Evolutionary conservation across 345 rosid species (phyloP).

Genomic region (Orychophragmus violaceus): DNA sequence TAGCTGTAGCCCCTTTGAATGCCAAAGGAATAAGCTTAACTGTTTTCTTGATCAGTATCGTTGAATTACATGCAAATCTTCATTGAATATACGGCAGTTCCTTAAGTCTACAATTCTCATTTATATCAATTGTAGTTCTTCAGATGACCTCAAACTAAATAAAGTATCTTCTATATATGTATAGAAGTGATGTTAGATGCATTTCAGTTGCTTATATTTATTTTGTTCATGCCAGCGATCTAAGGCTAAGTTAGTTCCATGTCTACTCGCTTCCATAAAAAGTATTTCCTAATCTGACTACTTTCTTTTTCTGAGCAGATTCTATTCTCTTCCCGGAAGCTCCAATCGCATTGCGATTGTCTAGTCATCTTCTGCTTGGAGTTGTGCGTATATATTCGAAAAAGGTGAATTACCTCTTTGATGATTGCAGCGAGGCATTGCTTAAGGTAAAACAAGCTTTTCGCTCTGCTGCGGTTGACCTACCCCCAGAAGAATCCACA

Average conservation of each 20-base stretch:
- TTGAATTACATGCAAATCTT: not conserved
- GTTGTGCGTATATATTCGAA: conserved; percentile 98
- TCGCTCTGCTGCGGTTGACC: conserved; percentile 95
- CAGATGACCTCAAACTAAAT: not conserved
- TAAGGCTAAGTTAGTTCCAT: not conserved
- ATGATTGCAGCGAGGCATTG: conserved; percentile 99
- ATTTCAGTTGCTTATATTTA: not conserved
- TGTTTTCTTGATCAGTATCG: not conserved
- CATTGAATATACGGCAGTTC: too few species aligned
- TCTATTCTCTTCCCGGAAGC: conserved; percentile 97
- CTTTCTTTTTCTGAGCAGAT: conserved; percentile 44
- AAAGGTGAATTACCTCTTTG: conserved; percentile 97
- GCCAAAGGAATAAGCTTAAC: not conserved
- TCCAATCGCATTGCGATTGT: conserved; percentile 86
- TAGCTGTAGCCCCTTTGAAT: not conserved
- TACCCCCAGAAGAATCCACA: conserved; percentile 96
- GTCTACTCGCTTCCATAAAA: not conserved
- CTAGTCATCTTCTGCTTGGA: conserved; percentile 98
- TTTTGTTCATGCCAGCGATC: not conserved
- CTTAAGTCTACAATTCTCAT: not conserved
- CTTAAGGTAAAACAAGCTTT: conserved; percentile 98
- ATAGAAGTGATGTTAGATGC: not conserved
- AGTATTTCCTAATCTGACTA: conserved; percentile 9
- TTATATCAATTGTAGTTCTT: too few species aligned
- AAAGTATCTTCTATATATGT: not conserved